Evolutionary conservation across 352 stramenopile genomes (phyloP).

Genomic region (Globisporangium viniferum): DNA sequence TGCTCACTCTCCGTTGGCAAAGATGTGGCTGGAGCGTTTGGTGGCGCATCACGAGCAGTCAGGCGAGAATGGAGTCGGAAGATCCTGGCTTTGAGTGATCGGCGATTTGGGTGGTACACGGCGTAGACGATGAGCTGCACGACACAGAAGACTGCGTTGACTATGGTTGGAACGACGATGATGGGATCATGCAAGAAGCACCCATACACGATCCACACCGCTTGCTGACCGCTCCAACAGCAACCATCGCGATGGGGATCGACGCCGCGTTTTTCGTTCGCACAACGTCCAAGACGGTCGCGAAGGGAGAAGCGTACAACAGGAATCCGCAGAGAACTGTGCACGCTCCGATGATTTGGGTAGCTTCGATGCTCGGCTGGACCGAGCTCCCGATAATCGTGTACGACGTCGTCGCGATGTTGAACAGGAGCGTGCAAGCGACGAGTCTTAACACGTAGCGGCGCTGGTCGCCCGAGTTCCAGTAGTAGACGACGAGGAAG

Average conservation of each 20-base stretch:
- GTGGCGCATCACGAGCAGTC: background rate
- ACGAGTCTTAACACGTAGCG: slow-evolving; percentile 20
- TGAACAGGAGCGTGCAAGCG: slow-evolving; percentile 19
- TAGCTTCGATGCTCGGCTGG: slow-evolving; percentile 12
- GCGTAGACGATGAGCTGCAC: slow-evolving; percentile 36
- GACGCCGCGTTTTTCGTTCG: slow-evolving; percentile 29
- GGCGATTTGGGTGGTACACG: slow-evolving; percentile 21
- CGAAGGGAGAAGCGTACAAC: slow-evolving; percentile 35
- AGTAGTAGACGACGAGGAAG: slow-evolving; percentile 50
- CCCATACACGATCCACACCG: slow-evolving; percentile 38
- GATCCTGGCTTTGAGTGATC: slow-evolving; percentile 7
- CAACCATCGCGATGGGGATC: slow-evolving; percentile 39
- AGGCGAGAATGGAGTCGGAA: slow-evolving; percentile 3
- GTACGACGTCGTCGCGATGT: slow-evolving; percentile 22
- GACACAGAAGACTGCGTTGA: slow-evolving; percentile 33
- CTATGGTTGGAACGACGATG: slow-evolving; percentile 28
- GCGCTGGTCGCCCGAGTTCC: slow-evolving; percentile 22
- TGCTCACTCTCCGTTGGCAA: slow-evolving; percentile 12
- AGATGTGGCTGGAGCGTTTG: slow-evolving; percentile 12
- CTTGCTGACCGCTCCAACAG: slow-evolving; percentile 36
- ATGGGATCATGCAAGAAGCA: slow-evolving; percentile 31
- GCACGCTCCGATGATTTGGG: slow-evolving; percentile 23
- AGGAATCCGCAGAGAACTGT: slow-evolving; percentile 28
- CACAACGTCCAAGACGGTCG: slow-evolving; percentile 26
- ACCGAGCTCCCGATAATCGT: slow-evolving; percentile 13